These are phyloP conservation scores for Kluyveromyces starmeri DNA, from an alignment of 805 yeast species.

Conservation along the genomic window DNA sequence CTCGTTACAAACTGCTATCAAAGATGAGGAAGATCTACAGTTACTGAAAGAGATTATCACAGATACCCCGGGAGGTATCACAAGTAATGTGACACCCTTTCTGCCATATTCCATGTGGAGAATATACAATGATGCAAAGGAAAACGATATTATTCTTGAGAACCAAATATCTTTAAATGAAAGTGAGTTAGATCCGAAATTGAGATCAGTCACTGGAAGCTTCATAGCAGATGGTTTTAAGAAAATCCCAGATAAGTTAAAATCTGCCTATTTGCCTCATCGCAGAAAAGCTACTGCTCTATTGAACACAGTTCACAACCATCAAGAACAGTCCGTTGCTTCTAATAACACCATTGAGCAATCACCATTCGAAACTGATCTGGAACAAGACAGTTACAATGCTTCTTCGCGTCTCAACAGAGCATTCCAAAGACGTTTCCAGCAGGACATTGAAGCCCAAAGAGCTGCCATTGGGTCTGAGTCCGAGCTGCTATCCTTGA, in stretches of 20 bases:
- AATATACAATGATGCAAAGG: constrained; percentile 12
- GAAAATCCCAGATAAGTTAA: constrained; percentile 64
- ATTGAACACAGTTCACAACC: constrained; percentile 59
- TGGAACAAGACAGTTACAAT: constrained; percentile 12
- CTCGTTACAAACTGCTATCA: constrained; percentile 44
- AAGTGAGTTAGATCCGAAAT: constrained; percentile 16
- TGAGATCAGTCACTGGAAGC: constrained; percentile 45
- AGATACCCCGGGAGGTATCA: constrained; percentile 6
- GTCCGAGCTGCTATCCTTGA: constrained; percentile 71
- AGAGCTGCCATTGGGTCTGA: constrained; percentile 70
- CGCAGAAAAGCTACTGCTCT: constrained; percentile 61
- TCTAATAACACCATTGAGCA: constrained; percentile 23
- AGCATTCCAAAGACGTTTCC: constrained; percentile 79
- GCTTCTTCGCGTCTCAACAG: constrained; percentile 80
- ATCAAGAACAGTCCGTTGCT: constrained; percentile 37
- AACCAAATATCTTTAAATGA: constrained; percentile 22
- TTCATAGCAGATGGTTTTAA: constrained; percentile 66
- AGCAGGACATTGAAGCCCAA: constrained; percentile 80
- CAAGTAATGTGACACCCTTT: neutral
- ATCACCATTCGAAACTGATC: neutral
- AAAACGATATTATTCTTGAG: constrained; percentile 8
- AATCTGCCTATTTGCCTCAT: constrained; percentile 74
- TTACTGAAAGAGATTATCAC: constrained; percentile 41
- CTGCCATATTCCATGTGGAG: constrained; percentile 22
- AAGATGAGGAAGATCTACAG: constrained; percentile 67